A percentile compares a stretch with the other conserved stretches of the same genome.
Evolutionary conservation across 305 asterid species (phyloP).

Genomic region (Fraxinus latifolia): DNA sequence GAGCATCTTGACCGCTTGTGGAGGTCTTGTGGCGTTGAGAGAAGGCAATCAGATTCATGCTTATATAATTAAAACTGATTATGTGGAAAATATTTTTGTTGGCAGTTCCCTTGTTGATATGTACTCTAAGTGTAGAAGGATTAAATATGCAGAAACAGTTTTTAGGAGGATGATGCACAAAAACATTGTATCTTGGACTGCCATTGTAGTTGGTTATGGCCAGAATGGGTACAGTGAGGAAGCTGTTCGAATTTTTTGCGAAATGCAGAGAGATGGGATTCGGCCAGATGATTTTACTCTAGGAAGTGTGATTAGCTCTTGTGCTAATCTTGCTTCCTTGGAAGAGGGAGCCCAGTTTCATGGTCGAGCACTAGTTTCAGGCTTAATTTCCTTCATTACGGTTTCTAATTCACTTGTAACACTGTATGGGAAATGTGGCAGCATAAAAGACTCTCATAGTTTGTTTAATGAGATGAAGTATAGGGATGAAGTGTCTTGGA

Average conservation of each 20-base stretch:
- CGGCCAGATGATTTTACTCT: slow-evolving; percentile 66
- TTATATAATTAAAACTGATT: slow-evolving; percentile 52
- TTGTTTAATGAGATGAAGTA: slow-evolving; percentile 56
- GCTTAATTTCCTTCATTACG: slow-evolving; percentile 59
- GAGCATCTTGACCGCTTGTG: slow-evolving; percentile 79
- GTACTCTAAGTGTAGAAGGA: slow-evolving; percentile 73
- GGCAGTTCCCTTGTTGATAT: slow-evolving; percentile 89
- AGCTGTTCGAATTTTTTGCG: slow-evolving; percentile 62
- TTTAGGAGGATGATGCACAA: slow-evolving; percentile 57
- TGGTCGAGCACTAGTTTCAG: slow-evolving; percentile 62
- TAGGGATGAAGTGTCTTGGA: slow-evolving; percentile 84
- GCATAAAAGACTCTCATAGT: slow-evolving; percentile 55
- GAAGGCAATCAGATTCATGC: slow-evolving; percentile 86
- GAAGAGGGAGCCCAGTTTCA: slow-evolving; percentile 96
- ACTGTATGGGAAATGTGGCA: slow-evolving; percentile 83
- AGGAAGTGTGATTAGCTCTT: slow-evolving; percentile 86
- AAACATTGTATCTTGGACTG: slow-evolving; percentile 91
- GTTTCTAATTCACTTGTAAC: slow-evolving; percentile 87
- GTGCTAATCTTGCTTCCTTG: slow-evolving; percentile 82
- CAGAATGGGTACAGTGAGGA: slow-evolving; percentile 82
- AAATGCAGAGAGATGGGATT: slow-evolving; percentile 67
- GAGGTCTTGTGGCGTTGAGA: slow-evolving; percentile 48
- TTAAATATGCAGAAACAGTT: slow-evolving; percentile 61
- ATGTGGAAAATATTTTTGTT: slow-evolving; percentile 61
- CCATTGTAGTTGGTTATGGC: slow-evolving; percentile 86